A percentile compares a stretch with the other conserved stretches of the same genome.
Conservation (phyloP, 345 rosid species). For the Hibiscus trionum region DNA sequence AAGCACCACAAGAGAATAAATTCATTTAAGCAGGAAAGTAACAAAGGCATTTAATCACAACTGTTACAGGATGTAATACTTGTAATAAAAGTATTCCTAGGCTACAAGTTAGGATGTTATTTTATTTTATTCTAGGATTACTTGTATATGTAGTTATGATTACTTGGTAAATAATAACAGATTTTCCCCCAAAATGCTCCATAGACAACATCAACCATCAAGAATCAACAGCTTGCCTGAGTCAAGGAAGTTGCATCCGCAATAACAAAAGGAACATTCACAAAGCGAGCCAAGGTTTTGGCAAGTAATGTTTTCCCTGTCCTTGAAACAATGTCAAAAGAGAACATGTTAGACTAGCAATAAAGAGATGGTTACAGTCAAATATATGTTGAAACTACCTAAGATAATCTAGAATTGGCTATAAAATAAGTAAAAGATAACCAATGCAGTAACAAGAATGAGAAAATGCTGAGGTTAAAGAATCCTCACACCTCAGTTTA, state of each 20-base stretch:
- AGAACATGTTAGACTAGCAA: slow-evolving; percentile 30
- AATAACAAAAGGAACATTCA: slow-evolving; percentile 91
- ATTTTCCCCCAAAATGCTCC: too few relatives aligned
- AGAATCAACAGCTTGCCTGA: slow-evolving; percentile 52
- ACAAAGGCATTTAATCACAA: background rate
- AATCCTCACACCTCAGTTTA: background rate
- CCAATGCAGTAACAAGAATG: background rate
- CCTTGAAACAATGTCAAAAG: slow-evolving; percentile 48
- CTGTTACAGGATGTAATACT: too few relatives aligned
- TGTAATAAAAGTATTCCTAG: too few relatives aligned
- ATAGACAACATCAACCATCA: background rate
- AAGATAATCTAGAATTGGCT: background rate
- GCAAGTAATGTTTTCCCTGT: slow-evolving; percentile 99
- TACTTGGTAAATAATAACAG: too few relatives aligned
- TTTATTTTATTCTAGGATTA: too few relatives aligned
- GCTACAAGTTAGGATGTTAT: too few relatives aligned
- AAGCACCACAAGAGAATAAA: background rate
- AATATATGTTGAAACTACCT: background rate
- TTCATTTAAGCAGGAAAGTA: background rate
- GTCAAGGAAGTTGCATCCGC: slow-evolving; percentile 94
- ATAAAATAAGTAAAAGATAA: background rate
- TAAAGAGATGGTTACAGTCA: background rate
- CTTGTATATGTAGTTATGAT: too few relatives aligned
- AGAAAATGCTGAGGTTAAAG: background rate
- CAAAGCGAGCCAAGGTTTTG: slow-evolving; percentile 90